Percentiles rank a stretch among this genome's conserved stretches.
These are phyloP conservation scores for Ceratocystis huliohia DNA, from an alignment of 2,329 filamentous ascomycete genomes.

Conservation along the genomic window DNA sequence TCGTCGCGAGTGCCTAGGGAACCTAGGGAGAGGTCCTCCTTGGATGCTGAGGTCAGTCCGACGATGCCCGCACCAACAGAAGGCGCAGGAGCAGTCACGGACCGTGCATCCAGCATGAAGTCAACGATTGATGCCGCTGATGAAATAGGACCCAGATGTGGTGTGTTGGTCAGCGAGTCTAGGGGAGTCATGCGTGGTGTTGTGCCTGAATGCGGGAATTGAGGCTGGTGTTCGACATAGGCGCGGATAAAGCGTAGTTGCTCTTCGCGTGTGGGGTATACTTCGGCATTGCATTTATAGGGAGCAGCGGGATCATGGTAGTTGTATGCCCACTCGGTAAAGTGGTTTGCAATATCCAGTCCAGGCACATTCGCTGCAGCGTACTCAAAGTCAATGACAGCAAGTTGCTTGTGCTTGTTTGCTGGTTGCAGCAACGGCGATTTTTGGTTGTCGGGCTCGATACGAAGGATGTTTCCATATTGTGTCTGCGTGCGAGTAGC, in stretches of 20 bases:
- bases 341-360: slow-evolving; percentile 93
- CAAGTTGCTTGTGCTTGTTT: slow-evolving; percentile 88
- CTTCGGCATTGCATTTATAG: slow-evolving; percentile 52
- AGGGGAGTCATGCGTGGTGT: slow-evolving; percentile 39
- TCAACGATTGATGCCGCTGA: slow-evolving; percentile 44
- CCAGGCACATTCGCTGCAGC: slow-evolving; percentile 77
- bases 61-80: slow-evolving; percentile 32
- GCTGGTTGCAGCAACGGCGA: slow-evolving; percentile 79
- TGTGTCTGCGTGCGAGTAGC: slow-evolving; percentile 53
- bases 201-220: slow-evolving; percentile 43
- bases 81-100: slow-evolving; percentile 33
- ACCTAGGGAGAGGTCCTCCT: slow-evolving; percentile 39
- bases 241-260: slow-evolving; percentile 74
- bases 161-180: slow-evolving; percentile 31
- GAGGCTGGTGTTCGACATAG: slow-evolving; percentile 71
- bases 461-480: slow-evolving; percentile 90
- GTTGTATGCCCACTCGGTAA: slow-evolving; percentile 96
- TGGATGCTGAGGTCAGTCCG: slow-evolving; percentile 27
- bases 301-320: slow-evolving; percentile 63
- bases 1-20: slow-evolving; percentile 42
- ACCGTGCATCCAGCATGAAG: slow-evolving; percentile 73
- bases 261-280: slow-evolving; percentile 68
- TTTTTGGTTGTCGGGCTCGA: slow-evolving; percentile 53
- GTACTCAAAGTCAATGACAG: slow-evolving; percentile 98
- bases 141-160: slow-evolving; percentile 29